phyloP scores from a whole-genome alignment of 352 stramenopile genomes.

The Globisporangium lucens region DNA sequence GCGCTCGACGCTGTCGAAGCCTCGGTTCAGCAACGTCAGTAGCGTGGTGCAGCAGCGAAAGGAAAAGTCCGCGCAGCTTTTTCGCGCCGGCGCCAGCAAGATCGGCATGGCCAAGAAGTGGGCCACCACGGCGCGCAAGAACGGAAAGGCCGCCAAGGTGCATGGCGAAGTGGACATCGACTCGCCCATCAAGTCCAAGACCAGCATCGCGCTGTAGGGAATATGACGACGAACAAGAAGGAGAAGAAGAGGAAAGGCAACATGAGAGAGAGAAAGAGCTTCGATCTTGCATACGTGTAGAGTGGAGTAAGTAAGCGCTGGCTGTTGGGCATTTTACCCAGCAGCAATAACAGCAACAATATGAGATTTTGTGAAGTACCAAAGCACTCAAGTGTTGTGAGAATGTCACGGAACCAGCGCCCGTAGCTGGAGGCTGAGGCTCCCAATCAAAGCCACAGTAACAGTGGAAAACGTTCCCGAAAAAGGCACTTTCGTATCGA shows the following conservation, averaged over 20 bases:
- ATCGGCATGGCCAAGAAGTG: constrained; percentile 18
- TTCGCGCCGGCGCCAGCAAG: constrained; percentile 9
- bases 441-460: no score
- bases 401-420: constrained; percentile 24
- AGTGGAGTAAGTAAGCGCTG: not conserved
- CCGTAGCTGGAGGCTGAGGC: no score
- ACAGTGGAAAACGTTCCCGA: no score
- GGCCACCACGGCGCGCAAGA: constrained; percentile 15
- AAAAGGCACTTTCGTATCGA: no score
- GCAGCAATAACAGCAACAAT: not conserved
- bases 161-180: constrained; percentile 8
- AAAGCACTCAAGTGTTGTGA: not conserved
- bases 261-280: constrained; percentile 12
- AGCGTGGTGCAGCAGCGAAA: constrained; percentile 10
- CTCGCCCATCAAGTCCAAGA: constrained; percentile 10
- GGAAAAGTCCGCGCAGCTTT: constrained; percentile 10
- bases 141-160: constrained; percentile 11
- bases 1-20: constrained; percentile 14
- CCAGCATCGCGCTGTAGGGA: constrained; percentile 8
- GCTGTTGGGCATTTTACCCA: not conserved
- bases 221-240: not conserved
- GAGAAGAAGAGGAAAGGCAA: not conserved
- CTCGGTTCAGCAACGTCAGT: constrained; percentile 8
- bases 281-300: constrained; percentile 15
- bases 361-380: not conserved